These are phyloP conservation scores for Didymella sp. DNA, from an alignment of 2,329 filamentous ascomycete genomes.

Conservation along the genomic window DNA sequence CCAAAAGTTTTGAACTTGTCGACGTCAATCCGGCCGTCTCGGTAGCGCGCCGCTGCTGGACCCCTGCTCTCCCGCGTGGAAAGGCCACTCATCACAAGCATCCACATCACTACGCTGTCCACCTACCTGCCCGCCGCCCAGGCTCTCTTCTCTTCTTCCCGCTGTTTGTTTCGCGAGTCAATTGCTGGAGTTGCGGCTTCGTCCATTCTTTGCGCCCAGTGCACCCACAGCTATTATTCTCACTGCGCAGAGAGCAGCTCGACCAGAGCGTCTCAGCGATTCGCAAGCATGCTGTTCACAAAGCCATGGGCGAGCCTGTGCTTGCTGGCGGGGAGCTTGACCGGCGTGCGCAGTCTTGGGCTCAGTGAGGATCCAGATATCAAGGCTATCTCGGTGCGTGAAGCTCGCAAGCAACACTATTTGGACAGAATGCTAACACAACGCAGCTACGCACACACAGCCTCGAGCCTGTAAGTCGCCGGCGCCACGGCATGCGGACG, in stretches of 20 bases:
- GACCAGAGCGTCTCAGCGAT: slow-evolving; percentile 25
- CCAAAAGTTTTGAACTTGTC: slow-evolving; percentile 31
- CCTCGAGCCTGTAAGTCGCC: slow-evolving; percentile 71
- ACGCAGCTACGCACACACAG: slow-evolving; percentile 83
- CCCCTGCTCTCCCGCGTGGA: slow-evolving; percentile 37
- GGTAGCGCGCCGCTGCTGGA: slow-evolving; percentile 24
- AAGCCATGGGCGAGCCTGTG: slow-evolving; percentile 47
- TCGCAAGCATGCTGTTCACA: slow-evolving; percentile 45
- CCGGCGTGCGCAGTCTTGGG: slow-evolving; percentile 39
- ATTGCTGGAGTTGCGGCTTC: slow-evolving; percentile 37
- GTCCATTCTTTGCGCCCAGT: slow-evolving; percentile 36
- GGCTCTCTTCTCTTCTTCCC: slow-evolving; percentile 33
- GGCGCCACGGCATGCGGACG: slow-evolving; percentile 1
- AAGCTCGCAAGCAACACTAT: slow-evolving; percentile 1
- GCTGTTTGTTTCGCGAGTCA: slow-evolving; percentile 25
- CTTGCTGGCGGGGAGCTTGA: slow-evolving; percentile 49
- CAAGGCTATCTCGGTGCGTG: slow-evolving; percentile 69
- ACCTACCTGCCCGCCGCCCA: slow-evolving; percentile 23
- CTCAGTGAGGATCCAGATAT: slow-evolving; percentile 57
- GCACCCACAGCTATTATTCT: too few species aligned
- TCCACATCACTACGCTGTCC: not conserved
- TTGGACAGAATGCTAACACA: slow-evolving; percentile 29
- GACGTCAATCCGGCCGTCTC: slow-evolving; percentile 38
- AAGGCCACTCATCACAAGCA: slow-evolving; percentile 44
- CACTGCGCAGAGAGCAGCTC: not conserved